Base-by-base conservation (phyloP, 169 alveolate genomes). In the Pseudocohnilembus persalinus region DNA sequence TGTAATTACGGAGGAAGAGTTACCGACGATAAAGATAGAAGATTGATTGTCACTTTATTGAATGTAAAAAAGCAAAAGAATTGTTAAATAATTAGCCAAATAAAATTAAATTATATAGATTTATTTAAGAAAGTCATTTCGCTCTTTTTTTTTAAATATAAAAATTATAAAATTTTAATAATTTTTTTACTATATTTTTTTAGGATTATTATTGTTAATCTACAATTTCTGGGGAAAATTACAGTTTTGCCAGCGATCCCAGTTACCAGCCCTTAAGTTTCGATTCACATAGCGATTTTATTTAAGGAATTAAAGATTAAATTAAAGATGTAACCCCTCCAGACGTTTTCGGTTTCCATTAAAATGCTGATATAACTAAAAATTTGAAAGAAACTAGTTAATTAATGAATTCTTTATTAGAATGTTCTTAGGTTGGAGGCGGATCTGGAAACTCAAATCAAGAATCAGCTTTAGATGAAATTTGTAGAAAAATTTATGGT, bases 1-100 rank as follows among this genome's bases (percentile, higher is more conserved):
- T 96, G 98, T 77, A 96, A 95, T 83, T 96, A 96, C 88, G 98
- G 98, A 74, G 98, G 98, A 49, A 92, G 97, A 91, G 97, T 96
- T 20, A 96, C 98, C 25, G 98, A 96, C 90, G 98, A 94, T 85
- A 94, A 95, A 88, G 98, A 96, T 81, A 92, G 96, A 86, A 93
- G 98, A 68, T 87, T 96, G 72, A 92, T 97, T 73, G 94, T 88
- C 84, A 94, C 97, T 29, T 91, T 97, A 1, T 91, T 97, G 73
- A 94, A 90, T 49, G 68, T 49, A 49, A 49, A 49, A 49, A n/a
- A n/a, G 26, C 26, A 49, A 49, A 11, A 49, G 79, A 91, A 84
- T 0, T 92, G 68, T 49, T 20, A n/a, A n/a, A n/a, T 49, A 49
- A 49, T 49, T 49, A 20, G 68, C 26, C 68, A 11, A 49, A 49